Base-by-base conservation (phyloP, 805 yeast genomes). In the Pichia occidentalis region DNA sequence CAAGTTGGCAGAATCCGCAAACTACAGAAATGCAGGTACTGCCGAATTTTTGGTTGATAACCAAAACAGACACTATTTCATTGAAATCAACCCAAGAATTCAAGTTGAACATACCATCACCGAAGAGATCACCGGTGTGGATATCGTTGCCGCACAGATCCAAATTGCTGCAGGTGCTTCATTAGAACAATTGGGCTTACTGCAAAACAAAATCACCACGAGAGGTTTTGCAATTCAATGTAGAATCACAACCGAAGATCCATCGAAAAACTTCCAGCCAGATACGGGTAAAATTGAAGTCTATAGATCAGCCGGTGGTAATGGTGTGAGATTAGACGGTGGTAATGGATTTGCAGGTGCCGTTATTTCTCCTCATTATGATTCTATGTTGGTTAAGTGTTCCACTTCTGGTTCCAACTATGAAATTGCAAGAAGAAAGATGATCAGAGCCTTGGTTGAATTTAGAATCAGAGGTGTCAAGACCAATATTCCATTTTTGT, bases 101-200 rank as follows among this genome's bases (percentile, higher is more conserved):
- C 98, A 90, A 69, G 97, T 92, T 44, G 98, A 90, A 71, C 98
- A 90, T 67, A 90, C 98, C 36, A 92, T 90, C 64, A 88, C 97
- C 39, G 98, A 90, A 68, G 98, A 90, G 67, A 92, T 90, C 60
- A 92, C 98, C 10, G 98, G 98, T 50, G 92, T 90, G 45, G 98
- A 90, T 65, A 71, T 90, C 48, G 97, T 90, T 25, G 95, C 97
- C 45, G 97, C 97, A 13, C 98, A 90, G 71, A 88, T 90, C 57
- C 98, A 90, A 70, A 86, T 90, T 56, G 97, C 97, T 32, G 97
- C 97, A 2, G 98, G 98, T 55, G 98, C 98, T 22, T 75, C 95
- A 3, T 72, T 92, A 53, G 81, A 77, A 51, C 95, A 92, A 60
- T 71, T 92, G 53, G 97, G 97, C 14, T 71, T 92, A 46, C 69